Conservation (phyloP, 169 alveolate genomes). For the Plasmodium blacklocki region DNA sequence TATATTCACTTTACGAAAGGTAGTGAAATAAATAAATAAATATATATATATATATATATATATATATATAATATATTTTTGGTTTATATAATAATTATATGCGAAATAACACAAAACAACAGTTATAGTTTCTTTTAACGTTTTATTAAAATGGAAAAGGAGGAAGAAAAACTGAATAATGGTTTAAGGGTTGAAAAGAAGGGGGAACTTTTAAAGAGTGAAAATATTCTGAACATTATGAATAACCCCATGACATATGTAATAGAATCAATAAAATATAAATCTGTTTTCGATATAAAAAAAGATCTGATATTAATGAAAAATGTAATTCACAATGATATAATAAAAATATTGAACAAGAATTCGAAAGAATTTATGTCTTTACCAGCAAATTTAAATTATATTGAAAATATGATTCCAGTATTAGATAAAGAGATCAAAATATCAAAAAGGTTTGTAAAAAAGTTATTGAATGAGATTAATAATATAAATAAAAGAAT, state of each 20-base stretch:
- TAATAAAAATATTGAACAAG: slow-evolving; percentile 55
- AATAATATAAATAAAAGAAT: slow-evolving; percentile 19
- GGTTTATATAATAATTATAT: background rate
- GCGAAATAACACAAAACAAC: background rate
- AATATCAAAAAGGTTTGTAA: slow-evolving; percentile 29
- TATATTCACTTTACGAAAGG: too few relatives aligned
- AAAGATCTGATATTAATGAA: slow-evolving; percentile 47
- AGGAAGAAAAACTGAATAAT: background rate
- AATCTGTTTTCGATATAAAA: slow-evolving; percentile 30
- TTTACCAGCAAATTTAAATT: slow-evolving; percentile 63
- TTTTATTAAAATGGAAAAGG: background rate
- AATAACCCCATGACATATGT: slow-evolving; percentile 36
- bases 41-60: too few relatives aligned
- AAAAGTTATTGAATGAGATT: slow-evolving; percentile 30
- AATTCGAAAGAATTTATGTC: slow-evolving; percentile 62
- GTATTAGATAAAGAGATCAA: slow-evolving; percentile 35
- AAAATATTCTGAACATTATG: slow-evolving; percentile 29
- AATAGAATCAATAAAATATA: slow-evolving; percentile 31
- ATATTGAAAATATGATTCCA: slow-evolving; percentile 65
- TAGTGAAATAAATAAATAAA: too few relatives aligned
- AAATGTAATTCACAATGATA: slow-evolving; percentile 59
- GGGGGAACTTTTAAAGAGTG: slow-evolving; percentile 21
- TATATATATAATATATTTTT: too few relatives aligned
- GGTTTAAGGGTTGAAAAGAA: background rate
- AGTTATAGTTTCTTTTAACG: background rate